These are phyloP conservation scores for Pseudogymnoascus sp. DNA, from an alignment of 2,329 filamentous ascomycete species.

Conservation along the genomic window DNA sequence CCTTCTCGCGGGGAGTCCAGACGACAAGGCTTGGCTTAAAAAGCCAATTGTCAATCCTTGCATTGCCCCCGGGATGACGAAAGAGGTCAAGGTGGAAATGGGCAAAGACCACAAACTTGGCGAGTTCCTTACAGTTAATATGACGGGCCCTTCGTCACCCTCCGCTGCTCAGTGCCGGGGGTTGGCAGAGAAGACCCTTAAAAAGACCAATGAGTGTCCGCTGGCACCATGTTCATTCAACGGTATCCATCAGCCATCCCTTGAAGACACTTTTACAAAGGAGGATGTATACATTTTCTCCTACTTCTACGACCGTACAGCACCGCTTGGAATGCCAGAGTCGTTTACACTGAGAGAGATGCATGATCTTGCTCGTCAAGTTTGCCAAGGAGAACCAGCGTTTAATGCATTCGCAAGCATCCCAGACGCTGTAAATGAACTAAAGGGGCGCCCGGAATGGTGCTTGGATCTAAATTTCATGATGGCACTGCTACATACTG, in stretches of 20 bases:
- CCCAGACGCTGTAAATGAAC: constrained; percentile 69
- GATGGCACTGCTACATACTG: constrained; percentile 83
- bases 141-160: constrained; percentile 71
- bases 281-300: constrained; percentile 96
- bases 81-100: constrained; percentile 65
- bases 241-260: constrained; percentile 85
- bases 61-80: constrained; percentile 70
- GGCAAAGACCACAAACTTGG: constrained; percentile 58
- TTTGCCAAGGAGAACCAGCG: constrained; percentile 66
- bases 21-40: constrained; percentile 58
- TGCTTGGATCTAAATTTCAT: constrained; percentile 97
- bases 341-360: constrained; percentile 89
- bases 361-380: constrained; percentile 72
- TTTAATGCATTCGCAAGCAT: constrained; percentile 79
- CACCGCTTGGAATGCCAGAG: constrained; percentile 95
- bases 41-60: constrained; percentile 74
- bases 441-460: constrained; percentile 75
- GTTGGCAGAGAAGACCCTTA: constrained; percentile 80
- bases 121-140: constrained; percentile 60
- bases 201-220: constrained; percentile 75
- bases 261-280: constrained; percentile 82
- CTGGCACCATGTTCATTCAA: constrained; percentile 97
- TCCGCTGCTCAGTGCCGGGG: constrained; percentile 81
- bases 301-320: constrained; percentile 94
- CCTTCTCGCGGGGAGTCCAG: constrained; percentile 54